Conservation (phyloP, 306 rosid species). For the Arachis stenosperma region DNA sequence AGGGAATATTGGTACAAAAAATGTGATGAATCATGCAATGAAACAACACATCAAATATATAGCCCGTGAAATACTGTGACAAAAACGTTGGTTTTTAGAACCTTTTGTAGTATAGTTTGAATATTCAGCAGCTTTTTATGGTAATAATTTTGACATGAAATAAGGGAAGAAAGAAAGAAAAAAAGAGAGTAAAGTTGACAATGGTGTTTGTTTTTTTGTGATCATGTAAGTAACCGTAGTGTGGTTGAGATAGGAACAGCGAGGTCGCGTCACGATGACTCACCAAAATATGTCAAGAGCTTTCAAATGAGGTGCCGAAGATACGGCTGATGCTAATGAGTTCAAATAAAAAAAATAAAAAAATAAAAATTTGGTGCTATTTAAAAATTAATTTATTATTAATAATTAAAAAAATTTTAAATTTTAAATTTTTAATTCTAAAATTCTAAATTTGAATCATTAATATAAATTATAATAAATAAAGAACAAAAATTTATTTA, state of each 20-base stretch:
- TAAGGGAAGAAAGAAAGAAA: too few species aligned
- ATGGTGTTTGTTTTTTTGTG: background rate
- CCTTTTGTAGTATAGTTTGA: background rate
- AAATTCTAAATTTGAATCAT: too few species aligned
- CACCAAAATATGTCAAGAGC: background rate
- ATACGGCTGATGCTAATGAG: too few species aligned
- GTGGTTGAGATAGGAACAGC: constrained; percentile 28
- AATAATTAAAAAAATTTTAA: too few species aligned
- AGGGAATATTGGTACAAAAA: background rate
- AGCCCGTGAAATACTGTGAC: constrained; percentile 25
- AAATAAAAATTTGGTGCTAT: too few species aligned
- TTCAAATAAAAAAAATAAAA: too few species aligned
- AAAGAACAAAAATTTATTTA: too few species aligned
- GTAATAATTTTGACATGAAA: background rate
- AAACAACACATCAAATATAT: background rate
- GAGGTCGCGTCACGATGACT: background rate
- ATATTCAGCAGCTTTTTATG: background rate
- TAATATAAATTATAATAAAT: too few species aligned
- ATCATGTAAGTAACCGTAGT: background rate
- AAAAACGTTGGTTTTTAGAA: background rate
- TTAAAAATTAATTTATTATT: too few species aligned
- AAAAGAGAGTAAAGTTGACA: background rate
- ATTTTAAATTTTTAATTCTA: too few species aligned
- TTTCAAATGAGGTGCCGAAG: too few species aligned
- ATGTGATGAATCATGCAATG: background rate